These are phyloP conservation scores for Sporisorium exsertum DNA, from an alignment of 1,284 basidiomycete species.

Conservation along the genomic window DNA sequence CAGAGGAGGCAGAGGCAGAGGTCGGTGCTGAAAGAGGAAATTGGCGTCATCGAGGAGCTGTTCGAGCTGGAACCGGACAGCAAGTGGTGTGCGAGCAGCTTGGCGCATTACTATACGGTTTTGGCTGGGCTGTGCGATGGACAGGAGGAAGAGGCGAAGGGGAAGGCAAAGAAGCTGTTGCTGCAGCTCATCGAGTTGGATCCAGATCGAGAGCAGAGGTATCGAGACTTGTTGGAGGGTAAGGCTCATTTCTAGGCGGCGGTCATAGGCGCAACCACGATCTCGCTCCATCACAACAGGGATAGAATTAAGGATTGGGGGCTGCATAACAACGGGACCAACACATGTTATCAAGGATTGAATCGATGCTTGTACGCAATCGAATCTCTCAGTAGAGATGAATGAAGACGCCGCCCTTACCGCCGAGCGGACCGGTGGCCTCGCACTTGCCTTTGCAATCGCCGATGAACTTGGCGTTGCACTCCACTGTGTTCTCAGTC, in stretches of 20 bases:
- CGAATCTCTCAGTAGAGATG: constrained; percentile 19
- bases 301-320: neutral
- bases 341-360: neutral
- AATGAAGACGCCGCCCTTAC: constrained; percentile 40
- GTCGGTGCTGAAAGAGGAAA: constrained; percentile 75
- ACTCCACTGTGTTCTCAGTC: constrained; percentile 51
- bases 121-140: constrained; percentile 1
- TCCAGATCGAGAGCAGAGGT: constrained; percentile 55
- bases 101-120: constrained; percentile 52
- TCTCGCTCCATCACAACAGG: neutral
- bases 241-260: constrained; percentile 27
- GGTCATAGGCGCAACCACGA: no score
- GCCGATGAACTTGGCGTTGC: constrained; percentile 43
- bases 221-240: constrained; percentile 50
- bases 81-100: constrained; percentile 76
- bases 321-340: neutral
- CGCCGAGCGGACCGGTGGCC: constrained; percentile 51
- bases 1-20: neutral
- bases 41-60: constrained; percentile 84
- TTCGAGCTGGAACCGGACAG: constrained; percentile 89
- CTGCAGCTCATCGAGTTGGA: constrained; percentile 48
- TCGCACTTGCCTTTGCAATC: constrained; percentile 54
- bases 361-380: neutral
- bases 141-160: neutral
- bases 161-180: constrained; percentile 23